These are phyloP conservation scores for Claviceps arundinis DNA, from an alignment of 2,329 filamentous ascomycete species.

Conservation along the genomic window DNA sequence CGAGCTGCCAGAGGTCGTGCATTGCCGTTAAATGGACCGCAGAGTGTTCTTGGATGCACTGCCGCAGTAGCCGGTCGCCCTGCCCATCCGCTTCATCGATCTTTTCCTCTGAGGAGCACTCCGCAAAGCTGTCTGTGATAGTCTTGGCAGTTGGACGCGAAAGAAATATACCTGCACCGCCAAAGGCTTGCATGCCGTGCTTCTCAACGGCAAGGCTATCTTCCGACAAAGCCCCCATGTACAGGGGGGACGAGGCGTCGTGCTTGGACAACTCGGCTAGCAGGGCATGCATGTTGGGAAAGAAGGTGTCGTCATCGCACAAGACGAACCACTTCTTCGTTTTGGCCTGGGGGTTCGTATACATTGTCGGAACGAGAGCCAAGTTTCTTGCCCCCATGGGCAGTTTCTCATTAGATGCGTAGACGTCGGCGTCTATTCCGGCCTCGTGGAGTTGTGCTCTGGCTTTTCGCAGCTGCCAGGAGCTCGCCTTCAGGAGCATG, in stretches of 20 bases:
- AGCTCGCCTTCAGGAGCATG: conserved; percentile 36
- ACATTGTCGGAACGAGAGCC: conserved; percentile 38
- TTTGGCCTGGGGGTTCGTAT: conserved; percentile 33
- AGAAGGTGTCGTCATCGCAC: conserved; percentile 53
- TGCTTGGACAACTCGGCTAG: conserved; percentile 36
- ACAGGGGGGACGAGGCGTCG: conserved; percentile 37
- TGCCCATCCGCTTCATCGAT: background rate
- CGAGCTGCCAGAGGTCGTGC: conserved; percentile 45
- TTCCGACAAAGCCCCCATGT: conserved; percentile 48
- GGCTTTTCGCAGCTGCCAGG: conserved; percentile 34
- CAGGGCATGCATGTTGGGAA: conserved; percentile 42
- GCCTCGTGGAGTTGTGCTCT: conserved; percentile 27
- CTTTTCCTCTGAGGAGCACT: conserved; percentile 26
- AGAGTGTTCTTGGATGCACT: conserved; percentile 48
- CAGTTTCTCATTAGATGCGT: conserved; percentile 30
- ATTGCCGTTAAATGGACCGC: conserved; percentile 40
- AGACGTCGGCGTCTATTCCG: conserved; percentile 44
- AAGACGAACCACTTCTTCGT: conserved; percentile 45
- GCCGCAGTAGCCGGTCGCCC: conserved; percentile 4
- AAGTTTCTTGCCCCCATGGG: conserved; percentile 44
- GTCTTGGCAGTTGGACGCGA: conserved; percentile 34
- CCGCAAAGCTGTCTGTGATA: conserved; percentile 28
- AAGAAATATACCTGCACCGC: conserved; percentile 49
- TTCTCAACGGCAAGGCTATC: conserved; percentile 43
- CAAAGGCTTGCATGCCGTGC: conserved; percentile 49